Conservation (phyloP, 208 protist genomes). For the Acanthamoeba healyi region DNA sequence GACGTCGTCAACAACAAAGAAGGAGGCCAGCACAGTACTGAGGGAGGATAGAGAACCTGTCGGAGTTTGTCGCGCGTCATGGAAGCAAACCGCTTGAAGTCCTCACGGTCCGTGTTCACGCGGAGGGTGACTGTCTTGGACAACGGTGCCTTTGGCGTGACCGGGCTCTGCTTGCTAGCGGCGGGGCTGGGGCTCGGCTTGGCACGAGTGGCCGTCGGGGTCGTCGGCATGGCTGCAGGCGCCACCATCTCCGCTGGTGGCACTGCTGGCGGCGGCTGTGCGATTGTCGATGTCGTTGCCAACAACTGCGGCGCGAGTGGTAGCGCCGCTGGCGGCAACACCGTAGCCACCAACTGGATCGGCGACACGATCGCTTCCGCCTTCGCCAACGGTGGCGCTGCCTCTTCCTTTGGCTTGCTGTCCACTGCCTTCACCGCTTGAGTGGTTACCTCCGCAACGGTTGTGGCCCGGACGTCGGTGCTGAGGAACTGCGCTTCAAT, state of each 20-base stretch:
- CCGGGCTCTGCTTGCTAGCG: neutral
- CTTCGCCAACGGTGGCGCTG: neutral
- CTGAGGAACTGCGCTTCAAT: neutral
- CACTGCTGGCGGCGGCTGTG: neutral
- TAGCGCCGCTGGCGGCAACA: neutral
- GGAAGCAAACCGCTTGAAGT: neutral
- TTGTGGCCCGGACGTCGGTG: neutral
- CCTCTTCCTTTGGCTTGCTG: neutral
- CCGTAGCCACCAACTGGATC: neutral
- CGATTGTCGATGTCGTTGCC: neutral
- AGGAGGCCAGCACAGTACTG: neutral
- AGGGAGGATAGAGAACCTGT: neutral
- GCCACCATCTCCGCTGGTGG: neutral
- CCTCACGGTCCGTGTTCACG: conserved; percentile 6
- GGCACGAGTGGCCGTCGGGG: neutral
- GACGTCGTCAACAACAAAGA: neutral
- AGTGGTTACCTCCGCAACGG: neutral
- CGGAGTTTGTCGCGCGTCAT: conserved; percentile 42
- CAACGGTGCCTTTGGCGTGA: neutral
- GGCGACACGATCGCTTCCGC: neutral
- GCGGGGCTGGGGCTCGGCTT: neutral
- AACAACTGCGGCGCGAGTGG: neutral
- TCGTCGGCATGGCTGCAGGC: neutral
- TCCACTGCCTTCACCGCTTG: neutral
- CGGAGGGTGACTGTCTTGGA: neutral